Evolutionary conservation across 352 stramenopile species (phyloP).

Genomic region (Globisporangium cylindrosporum): DNA sequence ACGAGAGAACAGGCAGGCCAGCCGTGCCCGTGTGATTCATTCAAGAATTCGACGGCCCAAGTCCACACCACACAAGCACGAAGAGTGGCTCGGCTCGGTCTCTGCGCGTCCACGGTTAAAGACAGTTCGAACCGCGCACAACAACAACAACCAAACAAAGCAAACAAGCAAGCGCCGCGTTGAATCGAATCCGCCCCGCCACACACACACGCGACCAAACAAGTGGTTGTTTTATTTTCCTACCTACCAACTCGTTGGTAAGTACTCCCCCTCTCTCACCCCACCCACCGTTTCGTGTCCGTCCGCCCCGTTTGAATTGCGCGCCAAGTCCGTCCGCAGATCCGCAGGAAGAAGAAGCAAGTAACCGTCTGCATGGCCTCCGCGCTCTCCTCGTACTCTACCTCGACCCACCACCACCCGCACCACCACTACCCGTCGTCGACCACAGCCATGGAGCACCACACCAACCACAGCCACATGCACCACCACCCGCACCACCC

Average conservation of each 20-base stretch:
- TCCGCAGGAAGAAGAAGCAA: background rate
- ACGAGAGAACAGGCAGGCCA: conserved; percentile 10
- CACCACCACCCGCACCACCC: conserved; percentile 19
- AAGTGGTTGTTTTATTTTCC: conserved; percentile 20
- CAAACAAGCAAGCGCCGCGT: background rate
- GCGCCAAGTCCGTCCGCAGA: background rate
- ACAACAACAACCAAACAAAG: background rate
- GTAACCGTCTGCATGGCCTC: conserved; percentile 12
- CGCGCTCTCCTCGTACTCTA: conserved; percentile 7
- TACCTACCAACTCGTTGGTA: conserved; percentile 23
- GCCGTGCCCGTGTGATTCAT: conserved; percentile 3
- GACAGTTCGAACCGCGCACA: conserved; percentile 12
- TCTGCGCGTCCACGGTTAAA: conserved; percentile 13
- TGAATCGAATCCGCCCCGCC: conserved; percentile 5
- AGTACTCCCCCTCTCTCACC: background rate
- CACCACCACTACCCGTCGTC: background rate
- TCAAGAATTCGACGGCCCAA: conserved; percentile 14
- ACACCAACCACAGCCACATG: conserved; percentile 11
- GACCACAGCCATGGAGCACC: conserved; percentile 15
- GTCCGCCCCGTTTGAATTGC: conserved; percentile 17
- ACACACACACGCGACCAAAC: background rate
- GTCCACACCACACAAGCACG: conserved; percentile 12
- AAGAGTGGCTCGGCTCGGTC: conserved; percentile 14
- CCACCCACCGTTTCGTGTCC: background rate
- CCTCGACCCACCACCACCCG: conserved; percentile 9